Conservation (phyloP, 1,284 basidiomycete species). For the Pterulicium gracile region DNA sequence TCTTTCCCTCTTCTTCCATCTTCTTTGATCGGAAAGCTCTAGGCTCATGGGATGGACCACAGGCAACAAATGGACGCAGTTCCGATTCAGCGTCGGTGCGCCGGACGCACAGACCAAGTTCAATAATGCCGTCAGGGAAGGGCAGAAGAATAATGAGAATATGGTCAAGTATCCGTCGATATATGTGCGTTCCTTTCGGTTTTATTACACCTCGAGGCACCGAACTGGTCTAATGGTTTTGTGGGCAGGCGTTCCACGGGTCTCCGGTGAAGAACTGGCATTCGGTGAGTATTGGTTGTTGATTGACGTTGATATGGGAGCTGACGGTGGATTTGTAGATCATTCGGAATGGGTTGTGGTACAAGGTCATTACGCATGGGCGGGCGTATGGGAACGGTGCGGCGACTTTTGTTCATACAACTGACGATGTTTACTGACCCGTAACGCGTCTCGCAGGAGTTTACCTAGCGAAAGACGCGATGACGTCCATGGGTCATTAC, state of each 20-base stretch:
- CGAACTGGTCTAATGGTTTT: slow-evolving; percentile 4
- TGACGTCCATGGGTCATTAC: slow-evolving; percentile 33
- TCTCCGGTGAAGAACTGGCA: slow-evolving; percentile 53
- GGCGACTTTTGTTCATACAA: slow-evolving; percentile 5
- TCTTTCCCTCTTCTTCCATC: not conserved
- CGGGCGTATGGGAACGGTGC: slow-evolving; percentile 48
- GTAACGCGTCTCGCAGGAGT: slow-evolving; percentile 29
- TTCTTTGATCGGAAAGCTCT: not conserved
- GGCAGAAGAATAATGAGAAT: slow-evolving; percentile 25
- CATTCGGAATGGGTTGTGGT: slow-evolving; percentile 55
- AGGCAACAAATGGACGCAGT: slow-evolving; percentile 43
- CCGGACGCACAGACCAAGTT: slow-evolving; percentile 59
- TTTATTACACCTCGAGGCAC: not conserved
- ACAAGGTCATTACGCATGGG: slow-evolving; percentile 36
- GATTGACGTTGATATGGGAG: slow-evolving; percentile 4
- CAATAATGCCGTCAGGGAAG: slow-evolving; percentile 26
- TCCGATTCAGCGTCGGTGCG: slow-evolving; percentile 52
- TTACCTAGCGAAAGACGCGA: slow-evolving; percentile 49
- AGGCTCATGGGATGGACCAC: slow-evolving; percentile 1
- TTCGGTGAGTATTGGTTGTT: slow-evolving; percentile 29
- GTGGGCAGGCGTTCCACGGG: slow-evolving; percentile 49
- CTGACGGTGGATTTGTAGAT: slow-evolving; percentile 28
- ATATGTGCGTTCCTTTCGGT: slow-evolving; percentile 31
- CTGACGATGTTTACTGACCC: not conserved
- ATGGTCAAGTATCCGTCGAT: slow-evolving; percentile 38